phyloP scores from a whole-genome alignment of 1,139 yeast genomes.

The Geotrichum carabidarum region DNA sequence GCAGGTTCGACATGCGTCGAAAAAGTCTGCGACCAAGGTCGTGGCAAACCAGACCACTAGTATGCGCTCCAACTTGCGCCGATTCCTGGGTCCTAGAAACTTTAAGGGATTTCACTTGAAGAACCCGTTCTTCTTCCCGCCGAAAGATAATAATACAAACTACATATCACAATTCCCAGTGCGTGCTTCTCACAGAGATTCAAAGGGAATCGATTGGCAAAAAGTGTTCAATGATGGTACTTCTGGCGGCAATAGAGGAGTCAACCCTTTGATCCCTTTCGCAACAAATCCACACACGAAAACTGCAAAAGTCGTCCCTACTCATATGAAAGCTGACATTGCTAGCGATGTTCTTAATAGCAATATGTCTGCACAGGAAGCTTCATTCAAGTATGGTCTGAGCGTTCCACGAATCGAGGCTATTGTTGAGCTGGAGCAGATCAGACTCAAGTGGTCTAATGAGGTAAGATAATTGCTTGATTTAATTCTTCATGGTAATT shows the following conservation, averaged over 20 bases:
- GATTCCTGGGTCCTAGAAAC: constrained; percentile 76
- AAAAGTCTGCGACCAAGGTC: constrained; percentile 13
- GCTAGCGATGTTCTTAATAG: constrained; percentile 48
- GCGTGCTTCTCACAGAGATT: constrained; percentile 31
- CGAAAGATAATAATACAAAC: constrained; percentile 67
- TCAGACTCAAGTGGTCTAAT: constrained; percentile 58
- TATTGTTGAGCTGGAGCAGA: constrained; percentile 56
- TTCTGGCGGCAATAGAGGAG: constrained; percentile 13
- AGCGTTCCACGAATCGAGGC: constrained; percentile 87
- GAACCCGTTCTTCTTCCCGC: constrained; percentile 72
- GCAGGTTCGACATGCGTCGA: constrained; percentile 20
- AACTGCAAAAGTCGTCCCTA: constrained; percentile 59
- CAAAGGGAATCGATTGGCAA: constrained; percentile 24
- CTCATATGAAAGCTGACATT: constrained; percentile 55
- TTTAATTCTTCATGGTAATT: constrained; percentile 32
- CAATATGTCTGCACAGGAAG: constrained; percentile 60
- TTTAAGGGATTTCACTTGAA: constrained; percentile 74
- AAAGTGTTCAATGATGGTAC: constrained; percentile 22
- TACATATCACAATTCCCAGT: constrained; percentile 57
- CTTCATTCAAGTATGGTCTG: constrained; percentile 74
- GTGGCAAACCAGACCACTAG: constrained; percentile 25
- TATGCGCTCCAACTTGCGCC: constrained; percentile 42
- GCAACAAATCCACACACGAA: constrained; percentile 66
- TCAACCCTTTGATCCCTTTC: constrained; percentile 53
- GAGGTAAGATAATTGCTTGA: constrained; percentile 56